A percentile compares a stretch with the other conserved stretches of the same genome.
phyloP scores from a whole-genome alignment of 257 asterid species.

The Petunia secreta region DNA sequence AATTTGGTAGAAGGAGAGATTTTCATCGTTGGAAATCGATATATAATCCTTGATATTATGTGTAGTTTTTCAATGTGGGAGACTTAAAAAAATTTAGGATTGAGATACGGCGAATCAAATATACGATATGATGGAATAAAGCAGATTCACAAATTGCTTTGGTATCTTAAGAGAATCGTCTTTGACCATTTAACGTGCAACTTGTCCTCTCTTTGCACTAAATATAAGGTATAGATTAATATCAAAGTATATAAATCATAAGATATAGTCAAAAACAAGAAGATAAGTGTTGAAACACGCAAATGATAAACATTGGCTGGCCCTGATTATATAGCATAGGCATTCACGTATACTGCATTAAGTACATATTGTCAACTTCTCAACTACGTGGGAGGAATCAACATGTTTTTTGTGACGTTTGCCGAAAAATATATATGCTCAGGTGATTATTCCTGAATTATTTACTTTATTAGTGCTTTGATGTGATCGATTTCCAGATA shows the following conservation, averaged over 20 bases:
- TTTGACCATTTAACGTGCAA: conserved; percentile 5
- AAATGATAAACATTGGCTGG: conserved; percentile 15
- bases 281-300: conserved; percentile 11
- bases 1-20: neutral
- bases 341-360: neutral
- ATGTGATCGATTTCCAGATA: no score
- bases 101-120: neutral
- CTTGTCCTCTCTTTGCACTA: neutral
- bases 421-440: no score
- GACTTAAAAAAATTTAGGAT: neutral
- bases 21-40: neutral
- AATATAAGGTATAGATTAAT: conserved; percentile 6
- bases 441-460: no score
- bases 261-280: neutral
- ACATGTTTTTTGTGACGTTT: no score
- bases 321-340: neutral
- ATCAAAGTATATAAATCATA: neutral
- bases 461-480: no score
- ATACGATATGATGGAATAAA: neutral
- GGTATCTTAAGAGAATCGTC: neutral
- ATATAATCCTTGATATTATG: neutral
- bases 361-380: conserved; percentile 16
- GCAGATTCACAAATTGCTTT: neutral
- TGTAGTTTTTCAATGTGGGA: neutral
- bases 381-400: neutral